Conservation (phyloP, 2,329 filamentous ascomycete genomes). For the Phaeoacremonium minimum region DNA sequence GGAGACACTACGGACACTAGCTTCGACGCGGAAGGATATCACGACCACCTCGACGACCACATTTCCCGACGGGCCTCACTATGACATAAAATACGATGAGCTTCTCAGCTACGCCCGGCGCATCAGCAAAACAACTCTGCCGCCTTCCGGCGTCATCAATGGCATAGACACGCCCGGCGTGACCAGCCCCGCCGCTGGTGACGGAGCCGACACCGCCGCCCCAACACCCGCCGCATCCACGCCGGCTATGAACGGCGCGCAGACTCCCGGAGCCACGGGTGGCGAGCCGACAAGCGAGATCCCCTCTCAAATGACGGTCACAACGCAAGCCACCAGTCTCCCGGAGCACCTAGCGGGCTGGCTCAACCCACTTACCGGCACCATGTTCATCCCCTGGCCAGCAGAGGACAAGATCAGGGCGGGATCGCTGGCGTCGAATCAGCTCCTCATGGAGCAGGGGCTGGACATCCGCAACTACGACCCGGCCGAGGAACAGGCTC, state of each 20-base stretch:
- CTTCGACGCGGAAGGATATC: conserved; percentile 69
- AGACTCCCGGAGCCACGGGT: conserved; percentile 3
- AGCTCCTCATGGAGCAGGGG: conserved; percentile 57
- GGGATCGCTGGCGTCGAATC: conserved; percentile 63
- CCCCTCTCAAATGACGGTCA: conserved; percentile 9
- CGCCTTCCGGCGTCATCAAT: conserved; percentile 52
- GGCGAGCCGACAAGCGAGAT: conserved; percentile 3
- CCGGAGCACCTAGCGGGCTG: conserved; percentile 43
- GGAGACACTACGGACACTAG: conserved; percentile 64
- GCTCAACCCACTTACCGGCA: conserved; percentile 51
- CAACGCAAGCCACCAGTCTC: conserved; percentile 29
- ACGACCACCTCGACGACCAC: conserved; percentile 56
- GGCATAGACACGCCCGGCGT: conserved; percentile 22
- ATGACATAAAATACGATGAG: conserved; percentile 64
- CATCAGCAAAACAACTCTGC: conserved; percentile 76
- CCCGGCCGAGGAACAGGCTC: conserved; percentile 49
- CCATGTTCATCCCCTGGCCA: conserved; percentile 75
- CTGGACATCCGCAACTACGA: conserved; percentile 59
- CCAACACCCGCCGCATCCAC: conserved; percentile 16
- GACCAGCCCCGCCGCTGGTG: conserved; percentile 23
- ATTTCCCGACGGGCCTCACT: conserved; percentile 45
- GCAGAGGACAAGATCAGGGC: conserved; percentile 62
- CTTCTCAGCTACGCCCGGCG: conserved; percentile 74
- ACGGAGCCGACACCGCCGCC: conserved; percentile 10
- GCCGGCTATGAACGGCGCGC: conserved; percentile 11